These are phyloP conservation scores for Groenewaldozyma tartarivorans DNA, from an alignment of 805 yeast genomes.

Conservation along the genomic window DNA sequence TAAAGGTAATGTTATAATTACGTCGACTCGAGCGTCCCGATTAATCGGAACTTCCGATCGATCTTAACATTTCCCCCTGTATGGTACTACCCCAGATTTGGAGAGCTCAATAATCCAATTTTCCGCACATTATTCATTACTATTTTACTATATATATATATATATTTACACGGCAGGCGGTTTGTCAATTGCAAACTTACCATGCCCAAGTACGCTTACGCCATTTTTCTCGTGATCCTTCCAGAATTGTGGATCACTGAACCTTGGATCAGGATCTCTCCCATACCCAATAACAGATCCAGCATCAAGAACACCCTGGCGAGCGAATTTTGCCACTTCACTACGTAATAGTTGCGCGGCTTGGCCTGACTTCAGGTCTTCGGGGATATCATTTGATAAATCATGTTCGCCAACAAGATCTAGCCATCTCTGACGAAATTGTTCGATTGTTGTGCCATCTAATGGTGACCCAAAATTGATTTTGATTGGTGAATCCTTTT, in stretches of 20 bases:
- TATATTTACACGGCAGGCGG: neutral
- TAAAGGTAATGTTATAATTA: no score
- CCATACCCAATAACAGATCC: conserved; percentile 2
- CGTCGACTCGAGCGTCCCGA: no score
- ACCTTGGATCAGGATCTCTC: conserved; percentile 35
- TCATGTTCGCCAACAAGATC: conserved; percentile 45
- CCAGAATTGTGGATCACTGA: conserved; percentile 70
- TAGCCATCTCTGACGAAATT: conserved; percentile 64
- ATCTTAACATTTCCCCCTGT: no score
- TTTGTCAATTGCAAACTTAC: neutral
- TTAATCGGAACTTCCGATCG: no score
- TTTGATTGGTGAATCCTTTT: conserved; percentile 38
- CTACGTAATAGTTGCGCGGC: conserved; percentile 62
- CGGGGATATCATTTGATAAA: conserved; percentile 41
- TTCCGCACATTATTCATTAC: no score
- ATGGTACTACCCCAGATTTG: no score
- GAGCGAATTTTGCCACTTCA: conserved; percentile 55
- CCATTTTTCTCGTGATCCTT: conserved; percentile 3
- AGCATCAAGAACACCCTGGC: conserved; percentile 45
- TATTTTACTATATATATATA: no score
- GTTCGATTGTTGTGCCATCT: conserved; percentile 47
- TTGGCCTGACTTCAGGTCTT: conserved; percentile 51
- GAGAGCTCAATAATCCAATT: no score
- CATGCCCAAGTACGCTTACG: neutral
- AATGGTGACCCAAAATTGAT: conserved; percentile 67